Base-by-base conservation (phyloP, 768 basidiomycete genomes). In the Pisolithus sp. region DNA sequence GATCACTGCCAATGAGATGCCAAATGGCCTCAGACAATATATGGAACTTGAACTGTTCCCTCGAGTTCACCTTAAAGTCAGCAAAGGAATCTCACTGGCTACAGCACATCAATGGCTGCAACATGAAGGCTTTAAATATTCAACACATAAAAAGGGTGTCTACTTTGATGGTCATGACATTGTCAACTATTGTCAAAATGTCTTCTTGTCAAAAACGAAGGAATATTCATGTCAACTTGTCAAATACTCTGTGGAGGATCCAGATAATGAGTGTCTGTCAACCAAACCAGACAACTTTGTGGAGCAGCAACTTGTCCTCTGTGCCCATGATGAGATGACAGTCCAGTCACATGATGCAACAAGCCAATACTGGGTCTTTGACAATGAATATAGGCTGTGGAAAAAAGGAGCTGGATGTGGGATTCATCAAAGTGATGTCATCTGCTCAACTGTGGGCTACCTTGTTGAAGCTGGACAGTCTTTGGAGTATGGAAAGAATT, bases 401-500 rank as follows among this genome's bases (percentile, higher is more conserved):
- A 74, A 74, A 57, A 76, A 76, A 52, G 68, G 67, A 20, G 60
- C 57, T 10, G 72, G 73, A 3, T 59, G 64, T 5, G 71, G 72
- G 0, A 48, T 73, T 17, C 73, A 75, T 55, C 57, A 59, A 9
- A 67, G 63, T 44, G 68, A 72, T 51, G 59, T 73, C 0, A 71
- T 76, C 26, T 69, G 65, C 21, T 43, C 42, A 43, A 43, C 42
- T 12, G 42, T 43, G 8, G 46, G 31, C n/a, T 34, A 48, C 20
- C 18, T 48, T 20, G 46, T 43, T 28, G 38, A 52, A 10, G 72
- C 66, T 10, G 60, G 67, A 9, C 65, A 70, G 51, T 34, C 48
- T n/a, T 46, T 73, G 7, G 70, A 75, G 46, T 74, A 75, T 62
- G 73, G 72, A 4, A 76, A 75, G 48, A 74, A 72, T 57, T 67